Conservation (phyloP, 306 rosid genomes). For the Cucurbita argyrosperma region DNA sequence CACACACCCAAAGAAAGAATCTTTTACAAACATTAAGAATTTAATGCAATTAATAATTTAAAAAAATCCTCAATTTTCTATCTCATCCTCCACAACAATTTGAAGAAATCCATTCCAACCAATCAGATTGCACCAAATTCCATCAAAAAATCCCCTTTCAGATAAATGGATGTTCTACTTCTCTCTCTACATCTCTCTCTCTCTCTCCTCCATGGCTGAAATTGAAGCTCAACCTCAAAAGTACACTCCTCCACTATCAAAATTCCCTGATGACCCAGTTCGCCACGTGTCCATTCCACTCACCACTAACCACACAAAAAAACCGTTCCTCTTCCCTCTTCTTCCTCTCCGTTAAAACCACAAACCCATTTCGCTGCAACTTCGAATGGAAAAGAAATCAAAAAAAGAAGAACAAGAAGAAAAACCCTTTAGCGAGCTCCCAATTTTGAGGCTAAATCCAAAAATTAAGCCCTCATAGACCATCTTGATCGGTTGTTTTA, state of each 20-base stretch:
- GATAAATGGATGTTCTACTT: constrained; percentile 16
- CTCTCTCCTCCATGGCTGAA: not conserved
- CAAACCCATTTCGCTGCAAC: constrained; percentile 11
- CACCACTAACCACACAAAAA: constrained; percentile 34
- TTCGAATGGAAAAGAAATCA: not conserved
- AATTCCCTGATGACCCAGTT: constrained; percentile 8
- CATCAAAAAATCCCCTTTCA: constrained; percentile 24
- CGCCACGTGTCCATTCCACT: constrained; percentile 36
- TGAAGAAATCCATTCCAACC: constrained; percentile 47
- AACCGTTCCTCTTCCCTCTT: constrained; percentile 14
- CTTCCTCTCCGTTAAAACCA: constrained; percentile 1
- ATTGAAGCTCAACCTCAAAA: constrained; percentile 26
- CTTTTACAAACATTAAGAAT: not conserved
- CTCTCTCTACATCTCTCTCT: not conserved
- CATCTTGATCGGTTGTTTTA: not conserved
- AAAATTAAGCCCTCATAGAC: not conserved
- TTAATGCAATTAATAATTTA: not conserved
- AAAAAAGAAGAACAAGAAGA: not conserved
- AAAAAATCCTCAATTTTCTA: constrained; percentile 13
- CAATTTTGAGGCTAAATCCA: not conserved
- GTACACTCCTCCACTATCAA: not conserved
- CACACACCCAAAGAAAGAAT: constrained; percentile 14
- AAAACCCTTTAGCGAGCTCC: not conserved
- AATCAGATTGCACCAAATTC: constrained; percentile 51
- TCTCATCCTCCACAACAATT: constrained; percentile 25